These are phyloP conservation scores for Lactarius quietus DNA, from an alignment of 768 basidiomycete genomes.

Conservation along the genomic window DNA sequence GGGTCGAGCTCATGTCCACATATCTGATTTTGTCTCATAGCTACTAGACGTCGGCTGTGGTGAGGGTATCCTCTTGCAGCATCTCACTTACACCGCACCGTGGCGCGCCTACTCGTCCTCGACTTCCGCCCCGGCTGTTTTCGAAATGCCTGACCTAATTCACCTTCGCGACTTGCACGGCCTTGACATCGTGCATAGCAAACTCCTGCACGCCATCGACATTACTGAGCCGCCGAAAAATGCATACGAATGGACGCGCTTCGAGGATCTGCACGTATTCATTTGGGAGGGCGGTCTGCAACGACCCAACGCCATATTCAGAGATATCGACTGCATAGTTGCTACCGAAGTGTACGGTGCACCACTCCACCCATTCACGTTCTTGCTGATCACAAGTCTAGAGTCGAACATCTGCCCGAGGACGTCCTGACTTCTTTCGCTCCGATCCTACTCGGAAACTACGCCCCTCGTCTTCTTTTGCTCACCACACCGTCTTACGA, in stretches of 20 bases:
- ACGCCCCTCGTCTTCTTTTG: conserved; percentile 69
- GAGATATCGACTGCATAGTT: conserved; percentile 66
- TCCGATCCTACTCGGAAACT: conserved; percentile 69
- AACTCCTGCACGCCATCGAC: conserved; percentile 53
- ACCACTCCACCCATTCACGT: conserved; percentile 16
- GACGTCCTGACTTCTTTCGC: conserved; percentile 59
- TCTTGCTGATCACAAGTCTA: conserved; percentile 31
- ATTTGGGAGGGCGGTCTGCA: conserved; percentile 78
- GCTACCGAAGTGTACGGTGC: conserved; percentile 75
- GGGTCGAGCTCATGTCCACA: background rate
- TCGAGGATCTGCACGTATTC: conserved; percentile 63
- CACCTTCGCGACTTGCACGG: too few species aligned
- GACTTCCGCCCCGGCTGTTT: too few species aligned
- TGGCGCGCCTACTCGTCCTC: too few species aligned
- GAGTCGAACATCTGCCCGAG: conserved; percentile 75
- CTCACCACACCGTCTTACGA: conserved; percentile 84
- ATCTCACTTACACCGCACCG: conserved; percentile 66
- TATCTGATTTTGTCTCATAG: conserved; percentile 40
- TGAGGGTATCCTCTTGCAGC: conserved; percentile 66
- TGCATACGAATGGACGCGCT: conserved; percentile 40
- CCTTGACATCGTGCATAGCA: conserved; percentile 45
- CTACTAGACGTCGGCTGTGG: conserved; percentile 84
- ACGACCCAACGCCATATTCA: conserved; percentile 59
- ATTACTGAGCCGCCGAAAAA: conserved; percentile 42
- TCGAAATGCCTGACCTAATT: too few species aligned